These are phyloP conservation scores for Bonia amplexicaulis DNA, from an alignment of 176 grass and related monocot genomes.

Conservation along the genomic window DNA sequence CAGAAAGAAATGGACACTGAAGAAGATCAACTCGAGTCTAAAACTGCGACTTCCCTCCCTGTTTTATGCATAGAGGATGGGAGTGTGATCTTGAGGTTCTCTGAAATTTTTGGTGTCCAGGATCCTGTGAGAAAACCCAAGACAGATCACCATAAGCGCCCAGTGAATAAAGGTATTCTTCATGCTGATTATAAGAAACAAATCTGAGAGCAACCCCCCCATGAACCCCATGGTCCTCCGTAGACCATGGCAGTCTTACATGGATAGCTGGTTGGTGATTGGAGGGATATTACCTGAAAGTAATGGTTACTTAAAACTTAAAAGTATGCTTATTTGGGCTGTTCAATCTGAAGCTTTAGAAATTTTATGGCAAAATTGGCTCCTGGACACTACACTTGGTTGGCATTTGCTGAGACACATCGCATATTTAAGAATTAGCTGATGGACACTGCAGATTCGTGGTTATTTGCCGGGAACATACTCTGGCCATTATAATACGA, in stretches of 20 bases:
- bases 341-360: not conserved
- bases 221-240: not conserved
- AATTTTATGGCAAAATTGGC: not conserved
- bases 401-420: not conserved
- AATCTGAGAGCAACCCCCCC: not conserved
- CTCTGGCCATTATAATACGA: not conserved
- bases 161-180: slow-evolving; percentile 62
- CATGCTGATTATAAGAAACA: slow-evolving; percentile 4
- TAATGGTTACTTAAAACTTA: not conserved
- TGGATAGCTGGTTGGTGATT: slow-evolving; percentile 12
- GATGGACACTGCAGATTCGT: not conserved
- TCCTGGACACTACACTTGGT: not conserved
- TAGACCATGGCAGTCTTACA: not conserved
- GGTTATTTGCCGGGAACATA: not conserved
- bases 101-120: slow-evolving; percentile 92
- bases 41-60: slow-evolving; percentile 59
- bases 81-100: slow-evolving; percentile 73
- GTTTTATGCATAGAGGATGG: slow-evolving; percentile 86
- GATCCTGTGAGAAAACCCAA: slow-evolving; percentile 63
- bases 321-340: not conserved
- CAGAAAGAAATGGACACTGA: slow-evolving; percentile 51
- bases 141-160: slow-evolving; percentile 43
- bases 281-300: slow-evolving; percentile 8
- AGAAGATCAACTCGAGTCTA: slow-evolving; percentile 44
- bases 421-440: not conserved